Conservation (phyloP, 148 eudicot species). For the Hydrangea macrophylla region DNA sequence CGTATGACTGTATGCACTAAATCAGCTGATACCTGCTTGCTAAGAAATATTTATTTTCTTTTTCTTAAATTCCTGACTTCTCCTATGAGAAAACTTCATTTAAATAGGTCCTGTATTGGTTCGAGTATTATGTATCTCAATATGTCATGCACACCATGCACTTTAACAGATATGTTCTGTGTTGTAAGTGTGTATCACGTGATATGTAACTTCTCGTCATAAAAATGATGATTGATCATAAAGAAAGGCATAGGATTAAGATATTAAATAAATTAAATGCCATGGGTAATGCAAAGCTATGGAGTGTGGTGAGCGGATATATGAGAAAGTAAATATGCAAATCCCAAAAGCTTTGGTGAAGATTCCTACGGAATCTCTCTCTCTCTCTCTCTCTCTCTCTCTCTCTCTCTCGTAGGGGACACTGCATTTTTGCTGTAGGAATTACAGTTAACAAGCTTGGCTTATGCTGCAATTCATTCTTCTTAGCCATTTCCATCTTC, state of each 20-base stretch:
- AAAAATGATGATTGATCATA: not conserved
- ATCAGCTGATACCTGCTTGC: not conserved
- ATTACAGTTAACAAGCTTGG: not conserved
- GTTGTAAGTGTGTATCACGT: not conserved
- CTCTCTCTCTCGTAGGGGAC: not conserved
- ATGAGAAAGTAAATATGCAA: too few relatives aligned
- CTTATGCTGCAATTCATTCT: not conserved
- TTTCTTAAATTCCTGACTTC: not conserved
- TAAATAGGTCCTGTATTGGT: not conserved
- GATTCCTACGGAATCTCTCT: not conserved
- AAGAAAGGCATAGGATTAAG: too few relatives aligned
- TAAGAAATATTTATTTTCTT: not conserved
- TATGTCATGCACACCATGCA: not conserved
- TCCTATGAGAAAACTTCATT: not conserved
- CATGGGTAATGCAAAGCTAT: not conserved
- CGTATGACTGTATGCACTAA: not conserved
- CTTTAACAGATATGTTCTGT: too few relatives aligned
- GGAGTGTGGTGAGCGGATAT: too few relatives aligned
- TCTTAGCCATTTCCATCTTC: conserved; percentile 69
- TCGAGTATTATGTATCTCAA: not conserved
- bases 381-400: too few relatives aligned
- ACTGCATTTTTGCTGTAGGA: not conserved
- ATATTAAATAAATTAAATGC: not conserved
- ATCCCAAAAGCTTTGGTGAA: not conserved
- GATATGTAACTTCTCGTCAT: not conserved